Conservation (phyloP, 306 rosid genomes). For the Leucaena leucocephala region DNA sequence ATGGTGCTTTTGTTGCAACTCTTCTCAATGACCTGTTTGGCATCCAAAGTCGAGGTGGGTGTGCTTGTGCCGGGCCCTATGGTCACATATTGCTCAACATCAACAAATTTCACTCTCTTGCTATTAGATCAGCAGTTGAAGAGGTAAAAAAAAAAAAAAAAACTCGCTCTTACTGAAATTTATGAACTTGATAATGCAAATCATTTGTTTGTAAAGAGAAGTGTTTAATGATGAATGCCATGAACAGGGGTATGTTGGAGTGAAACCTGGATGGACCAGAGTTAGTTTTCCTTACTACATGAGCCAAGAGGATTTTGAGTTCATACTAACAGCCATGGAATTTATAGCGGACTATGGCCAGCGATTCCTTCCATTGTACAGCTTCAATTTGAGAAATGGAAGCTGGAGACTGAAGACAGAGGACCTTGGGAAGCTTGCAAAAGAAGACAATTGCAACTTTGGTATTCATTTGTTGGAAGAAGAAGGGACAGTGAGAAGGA, state of each 20-base stretch:
- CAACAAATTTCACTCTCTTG: slow-evolving; percentile 51
- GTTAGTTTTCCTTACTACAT: slow-evolving; percentile 88
- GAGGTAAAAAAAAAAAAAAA: slow-evolving; percentile 43
- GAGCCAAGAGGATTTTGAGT: slow-evolving; percentile 73
- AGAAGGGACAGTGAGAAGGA: slow-evolving; percentile 25
- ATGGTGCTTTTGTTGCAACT: slow-evolving; percentile 75
- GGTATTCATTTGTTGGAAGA: slow-evolving; percentile 23
- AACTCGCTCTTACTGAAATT: no score
- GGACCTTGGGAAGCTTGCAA: slow-evolving; percentile 44
- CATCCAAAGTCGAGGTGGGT: slow-evolving; percentile 87
- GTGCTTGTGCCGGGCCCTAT: slow-evolving; percentile 94
- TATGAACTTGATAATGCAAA: neutral
- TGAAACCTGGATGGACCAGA: slow-evolving; percentile 93
- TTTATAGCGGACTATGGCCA: slow-evolving; percentile 80
- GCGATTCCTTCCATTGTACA: slow-evolving; percentile 66
- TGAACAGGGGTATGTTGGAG: slow-evolving; percentile 69
- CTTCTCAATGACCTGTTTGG: slow-evolving; percentile 84
- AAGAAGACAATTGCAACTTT: slow-evolving; percentile 37
- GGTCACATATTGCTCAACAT: slow-evolving; percentile 72
- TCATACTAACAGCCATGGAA: slow-evolving; percentile 67
- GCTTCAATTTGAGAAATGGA: slow-evolving; percentile 61
- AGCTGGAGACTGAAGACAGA: slow-evolving; percentile 62
- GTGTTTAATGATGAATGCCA: neutral
- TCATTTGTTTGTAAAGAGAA: neutral
- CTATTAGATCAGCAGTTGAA: slow-evolving; percentile 62